Percentiles rank a stretch among this genome's conserved stretches.
phyloP scores from a whole-genome alignment of 768 basidiomycete genomes.

The Xerocomellus chrysenteron region DNA sequence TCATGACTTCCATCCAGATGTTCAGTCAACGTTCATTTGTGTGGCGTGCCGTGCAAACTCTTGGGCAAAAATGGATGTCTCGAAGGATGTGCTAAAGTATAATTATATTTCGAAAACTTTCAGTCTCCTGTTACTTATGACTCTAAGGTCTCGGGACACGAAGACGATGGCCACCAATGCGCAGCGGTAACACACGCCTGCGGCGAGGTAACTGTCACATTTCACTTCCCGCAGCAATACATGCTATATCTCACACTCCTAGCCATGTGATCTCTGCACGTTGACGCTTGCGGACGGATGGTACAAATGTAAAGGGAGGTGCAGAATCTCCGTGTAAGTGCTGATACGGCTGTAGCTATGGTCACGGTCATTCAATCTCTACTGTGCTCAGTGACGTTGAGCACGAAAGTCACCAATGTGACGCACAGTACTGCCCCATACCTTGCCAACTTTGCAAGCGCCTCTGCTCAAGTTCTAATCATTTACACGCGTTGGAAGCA shows the following conservation, averaged over 20 bases:
- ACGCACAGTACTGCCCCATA: constrained; percentile 50
- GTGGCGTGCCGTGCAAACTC: constrained; percentile 51
- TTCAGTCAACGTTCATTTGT: constrained; percentile 50
- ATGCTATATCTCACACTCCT: neutral
- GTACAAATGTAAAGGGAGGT: constrained; percentile 44
- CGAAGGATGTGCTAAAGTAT: constrained; percentile 50
- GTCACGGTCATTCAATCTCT: neutral
- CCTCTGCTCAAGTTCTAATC: constrained; percentile 44
- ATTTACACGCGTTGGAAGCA: constrained; percentile 50
- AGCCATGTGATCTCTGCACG: constrained; percentile 45
- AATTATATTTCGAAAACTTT: neutral
- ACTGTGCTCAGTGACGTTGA: constrained; percentile 39
- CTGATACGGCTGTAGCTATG: neutral
- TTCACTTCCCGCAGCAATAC: neutral
- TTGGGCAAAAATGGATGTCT: constrained; percentile 50
- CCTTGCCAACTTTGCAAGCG: constrained; percentile 55
- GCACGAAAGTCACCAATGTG: constrained; percentile 51
- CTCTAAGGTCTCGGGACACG: constrained; percentile 45
- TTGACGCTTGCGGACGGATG: constrained; percentile 26
- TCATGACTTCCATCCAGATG: constrained; percentile 39
- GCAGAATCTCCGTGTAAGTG: constrained; percentile 42
- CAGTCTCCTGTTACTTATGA: neutral
- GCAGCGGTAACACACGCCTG: constrained; percentile 52
- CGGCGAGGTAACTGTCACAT: constrained; percentile 30
- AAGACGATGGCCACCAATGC: constrained; percentile 51